Conservation (phyloP, 1,284 basidiomycete genomes). For the Rhodotorula glutinis region DNA sequence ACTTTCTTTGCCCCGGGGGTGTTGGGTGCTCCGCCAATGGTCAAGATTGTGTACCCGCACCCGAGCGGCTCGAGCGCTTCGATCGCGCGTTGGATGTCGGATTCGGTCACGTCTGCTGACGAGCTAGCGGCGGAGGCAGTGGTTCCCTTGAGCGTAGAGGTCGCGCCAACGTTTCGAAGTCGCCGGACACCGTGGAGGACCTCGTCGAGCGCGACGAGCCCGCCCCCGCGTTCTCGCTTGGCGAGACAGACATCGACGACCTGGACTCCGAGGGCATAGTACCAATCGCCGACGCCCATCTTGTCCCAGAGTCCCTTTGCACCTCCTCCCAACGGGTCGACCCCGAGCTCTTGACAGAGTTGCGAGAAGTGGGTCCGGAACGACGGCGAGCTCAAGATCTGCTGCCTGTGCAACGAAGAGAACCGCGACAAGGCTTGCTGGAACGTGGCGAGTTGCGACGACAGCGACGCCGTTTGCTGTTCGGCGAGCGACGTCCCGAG, state of each 20-base stretch:
- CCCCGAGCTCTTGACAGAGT: constrained; percentile 92
- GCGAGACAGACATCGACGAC: constrained; percentile 94
- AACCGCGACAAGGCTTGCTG: constrained; percentile 75
- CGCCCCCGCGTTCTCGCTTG: constrained; percentile 83
- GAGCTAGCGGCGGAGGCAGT: constrained; percentile 3
- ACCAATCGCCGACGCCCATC: constrained; percentile 90
- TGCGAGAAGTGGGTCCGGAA: constrained; percentile 91
- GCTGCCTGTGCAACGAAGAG: constrained; percentile 74
- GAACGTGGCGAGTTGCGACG: constrained; percentile 79
- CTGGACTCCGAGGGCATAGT: constrained; percentile 92
- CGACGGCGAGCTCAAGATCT: constrained; percentile 78
- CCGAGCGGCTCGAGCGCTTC: constrained; percentile 81
- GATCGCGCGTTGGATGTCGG: constrained; percentile 81
- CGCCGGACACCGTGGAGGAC: constrained; percentile 72
- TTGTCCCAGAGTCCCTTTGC: constrained; percentile 73
- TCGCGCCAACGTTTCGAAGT: constrained; percentile 59
- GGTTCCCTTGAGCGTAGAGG: constrained; percentile 21
- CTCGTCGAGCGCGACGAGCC: constrained; percentile 84
- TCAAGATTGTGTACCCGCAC: constrained; percentile 78
- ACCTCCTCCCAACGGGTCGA: constrained; percentile 73
- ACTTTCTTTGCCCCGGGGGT: constrained; percentile 39
- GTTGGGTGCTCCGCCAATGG: constrained; percentile 52
- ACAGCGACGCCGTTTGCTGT: constrained; percentile 71
- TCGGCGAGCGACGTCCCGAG: constrained; percentile 76
- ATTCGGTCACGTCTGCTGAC: constrained; percentile 58